These are phyloP conservation scores for Nitzschia palea DNA, from an alignment of 108 stramenopile species.

Conservation along the genomic window DNA sequence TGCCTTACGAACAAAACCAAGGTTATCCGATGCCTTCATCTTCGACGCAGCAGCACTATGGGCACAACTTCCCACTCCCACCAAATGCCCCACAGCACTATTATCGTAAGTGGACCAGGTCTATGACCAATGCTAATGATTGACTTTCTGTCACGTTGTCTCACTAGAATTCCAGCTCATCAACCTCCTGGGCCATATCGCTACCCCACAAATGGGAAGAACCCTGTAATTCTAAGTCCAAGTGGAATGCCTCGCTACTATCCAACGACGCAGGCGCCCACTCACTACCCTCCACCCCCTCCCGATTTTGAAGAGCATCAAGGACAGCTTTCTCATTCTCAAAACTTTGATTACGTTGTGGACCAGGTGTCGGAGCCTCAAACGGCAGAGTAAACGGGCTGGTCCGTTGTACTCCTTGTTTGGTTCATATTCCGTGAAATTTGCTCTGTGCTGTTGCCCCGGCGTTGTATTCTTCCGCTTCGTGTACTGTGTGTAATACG, in stretches of 20 bases:
- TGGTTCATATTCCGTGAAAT: too few relatives aligned
- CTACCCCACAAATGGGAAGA: slow-evolving; percentile 19
- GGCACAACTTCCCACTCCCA: slow-evolving; percentile 2
- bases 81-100: not conserved
- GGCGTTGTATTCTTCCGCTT: too few relatives aligned
- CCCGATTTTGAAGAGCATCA: not conserved
- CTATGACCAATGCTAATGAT: too few relatives aligned
- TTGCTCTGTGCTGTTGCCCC: too few relatives aligned
- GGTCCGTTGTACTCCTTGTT: too few relatives aligned
- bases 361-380: slow-evolving; percentile 4
- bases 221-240: slow-evolving; percentile 34
- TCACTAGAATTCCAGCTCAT: not conserved
- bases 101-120: not conserved
- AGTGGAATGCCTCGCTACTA: slow-evolving; percentile 32
- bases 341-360: slow-evolving; percentile 1
- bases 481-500: too few relatives aligned
- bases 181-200: not conserved
- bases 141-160: too few relatives aligned
- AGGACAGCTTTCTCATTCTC: not conserved
- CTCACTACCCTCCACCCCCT: not conserved
- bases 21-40: slow-evolving; percentile 2
- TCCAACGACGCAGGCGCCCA: not conserved
- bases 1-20: not conserved
- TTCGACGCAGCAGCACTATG: not conserved
- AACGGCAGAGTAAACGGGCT: slow-evolving; percentile 5